These are phyloP conservation scores for Apiotrichum laibachii DNA, from an alignment of 1,284 basidiomycete species.

Conservation along the genomic window DNA sequence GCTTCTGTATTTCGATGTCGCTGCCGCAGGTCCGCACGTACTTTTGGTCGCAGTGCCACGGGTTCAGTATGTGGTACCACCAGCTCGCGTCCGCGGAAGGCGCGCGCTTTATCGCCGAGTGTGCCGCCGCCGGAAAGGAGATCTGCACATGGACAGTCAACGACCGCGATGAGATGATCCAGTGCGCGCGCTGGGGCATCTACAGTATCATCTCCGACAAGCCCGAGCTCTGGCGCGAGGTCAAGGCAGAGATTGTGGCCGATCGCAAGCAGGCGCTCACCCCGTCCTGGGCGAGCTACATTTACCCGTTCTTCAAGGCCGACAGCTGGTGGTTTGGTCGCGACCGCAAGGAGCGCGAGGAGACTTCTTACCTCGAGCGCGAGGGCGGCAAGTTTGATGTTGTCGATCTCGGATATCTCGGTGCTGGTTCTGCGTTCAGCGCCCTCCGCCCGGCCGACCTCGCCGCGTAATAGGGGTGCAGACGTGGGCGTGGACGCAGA, in stretches of 20 bases:
- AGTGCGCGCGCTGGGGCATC: conserved; percentile 88
- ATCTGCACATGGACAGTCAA: conserved; percentile 79
- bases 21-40: conserved; percentile 66
- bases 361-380: conserved; percentile 47
- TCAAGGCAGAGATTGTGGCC: conserved; percentile 35
- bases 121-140: conserved; percentile 74
- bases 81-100: conserved; percentile 69
- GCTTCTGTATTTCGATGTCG: conserved; percentile 78
- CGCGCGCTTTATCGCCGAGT: conserved; percentile 71
- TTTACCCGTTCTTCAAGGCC: conserved; percentile 31
- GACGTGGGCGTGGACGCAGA: no score
- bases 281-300: conserved; percentile 31
- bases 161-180: conserved; percentile 85
- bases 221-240: conserved; percentile 41
- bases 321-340: conserved; percentile 43
- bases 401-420: neutral
- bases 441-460: neutral
- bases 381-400: conserved; percentile 45
- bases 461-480: no score
- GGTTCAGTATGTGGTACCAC: conserved; percentile 82
- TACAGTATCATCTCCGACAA: conserved; percentile 85
- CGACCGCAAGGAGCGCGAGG: conserved; percentile 37
- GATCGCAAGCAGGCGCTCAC: conserved; percentile 32
- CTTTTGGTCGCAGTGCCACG: conserved; percentile 87
- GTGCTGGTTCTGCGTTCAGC: no score